These are phyloP conservation scores for Adansonia grandidieri DNA, from an alignment of 441 rosid species.

Conservation along the genomic window DNA sequence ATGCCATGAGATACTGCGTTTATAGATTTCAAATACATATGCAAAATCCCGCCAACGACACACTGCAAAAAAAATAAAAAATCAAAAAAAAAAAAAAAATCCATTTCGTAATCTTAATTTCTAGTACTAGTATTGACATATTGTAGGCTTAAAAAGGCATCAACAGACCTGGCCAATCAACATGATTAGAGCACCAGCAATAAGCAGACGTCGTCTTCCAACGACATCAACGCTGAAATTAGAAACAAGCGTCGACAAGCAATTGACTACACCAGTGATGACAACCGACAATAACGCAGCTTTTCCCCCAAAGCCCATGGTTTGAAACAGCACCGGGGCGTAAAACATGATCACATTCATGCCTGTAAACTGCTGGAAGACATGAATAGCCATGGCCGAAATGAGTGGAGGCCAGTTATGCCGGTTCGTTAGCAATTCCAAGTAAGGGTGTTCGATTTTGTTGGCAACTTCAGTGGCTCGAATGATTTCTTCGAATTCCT, in stretches of 20 bases:
- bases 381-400: conserved; percentile 53
- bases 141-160: too few relatives aligned
- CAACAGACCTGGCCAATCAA: conserved; percentile 44
- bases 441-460: conserved; percentile 47
- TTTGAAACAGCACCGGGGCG: conserved; percentile 78
- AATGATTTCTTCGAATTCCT: conserved; percentile 54
- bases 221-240: conserved; percentile 46
- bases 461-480: conserved; percentile 56
- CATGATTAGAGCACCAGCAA: conserved; percentile 57
- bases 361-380: conserved; percentile 85
- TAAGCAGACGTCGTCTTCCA: conserved; percentile 56
- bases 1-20: neutral
- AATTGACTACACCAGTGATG: conserved; percentile 59
- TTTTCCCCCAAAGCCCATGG: conserved; percentile 60
- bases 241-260: conserved; percentile 49
- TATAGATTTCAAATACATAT: neutral
- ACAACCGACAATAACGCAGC: conserved; percentile 67
- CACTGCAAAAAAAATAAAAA: neutral
- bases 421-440: conserved; percentile 39
- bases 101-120: too few relatives aligned
- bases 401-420: conserved; percentile 56
- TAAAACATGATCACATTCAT: conserved; percentile 75
- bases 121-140: too few relatives aligned
- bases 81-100: too few relatives aligned
- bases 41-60: neutral